Base-by-base conservation (phyloP, 306 rosid genomes). In the Cicer yamashitae region DNA sequence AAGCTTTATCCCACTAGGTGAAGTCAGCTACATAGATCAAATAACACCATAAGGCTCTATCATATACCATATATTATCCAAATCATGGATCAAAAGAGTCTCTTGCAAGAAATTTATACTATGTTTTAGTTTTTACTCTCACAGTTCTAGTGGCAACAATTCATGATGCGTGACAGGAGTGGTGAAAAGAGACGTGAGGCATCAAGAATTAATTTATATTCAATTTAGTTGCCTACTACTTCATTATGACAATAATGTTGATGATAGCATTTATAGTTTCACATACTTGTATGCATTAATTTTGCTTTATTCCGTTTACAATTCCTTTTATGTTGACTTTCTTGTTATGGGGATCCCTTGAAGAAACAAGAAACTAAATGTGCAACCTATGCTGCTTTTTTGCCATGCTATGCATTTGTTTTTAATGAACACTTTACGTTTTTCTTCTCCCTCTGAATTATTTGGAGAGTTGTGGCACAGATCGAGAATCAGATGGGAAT, bases 401-500 rank as follows among this genome's bases (percentile, higher is more conserved):
- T 30, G 10, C 39, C 65, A 45, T 79, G 65, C 59, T 62, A 8
- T 7, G 53, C 64, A 7, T 45, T 48, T 10, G 10, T 56, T 45
- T 47, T 68, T 17, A 37, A 39, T 74, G 17, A 18, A 50, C 51
- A 44, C 43, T 45, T 41, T 17, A 4, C 34, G 34, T 61, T 67
- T 52, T 60, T 10, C 17, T 52, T 22, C 14, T 12, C 59, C 59
- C n/a, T 68, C 17, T 69, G 18, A 47, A 50, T 70, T 70, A 39
- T 77, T 47, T 83, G 61, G 71, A 37, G 66, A 53, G 40, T 34
- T 80, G 15, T 77, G 40, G 46, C 9, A 71, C 87, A 88, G 97
- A 90, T 77, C 90, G 83, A 81, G 57, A 67, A 47, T 77, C 63
- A 38, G 82, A 58, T 81, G 94, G 88, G 84, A 89, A 77, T 79